A percentile compares a stretch with the other conserved stretches of the same genome.
Conservation (phyloP, 2,329 filamentous ascomycete species). For the Aureobasidium vineae region DNA sequence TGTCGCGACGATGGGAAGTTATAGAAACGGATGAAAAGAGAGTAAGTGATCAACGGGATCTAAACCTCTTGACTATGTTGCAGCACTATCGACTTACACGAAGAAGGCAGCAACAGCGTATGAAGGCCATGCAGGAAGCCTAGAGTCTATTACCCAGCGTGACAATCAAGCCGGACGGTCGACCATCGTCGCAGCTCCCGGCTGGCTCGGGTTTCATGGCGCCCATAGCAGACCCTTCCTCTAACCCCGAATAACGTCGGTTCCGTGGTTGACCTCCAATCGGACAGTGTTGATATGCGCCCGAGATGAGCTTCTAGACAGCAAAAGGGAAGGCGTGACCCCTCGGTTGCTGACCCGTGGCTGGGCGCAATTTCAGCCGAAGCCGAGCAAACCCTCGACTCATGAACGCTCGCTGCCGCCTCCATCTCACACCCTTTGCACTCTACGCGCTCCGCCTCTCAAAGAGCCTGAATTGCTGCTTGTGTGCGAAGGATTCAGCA, state of each 20-base stretch:
- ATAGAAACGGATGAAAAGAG: conserved; percentile 11
- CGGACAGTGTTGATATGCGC: conserved; percentile 1
- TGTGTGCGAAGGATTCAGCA: background rate
- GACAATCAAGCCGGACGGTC: conserved; percentile 22
- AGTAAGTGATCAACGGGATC: background rate
- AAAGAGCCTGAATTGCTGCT: background rate
- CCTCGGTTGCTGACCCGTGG: background rate
- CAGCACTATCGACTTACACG: conserved; percentile 12
- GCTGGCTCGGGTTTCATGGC: background rate
- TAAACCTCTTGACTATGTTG: conserved; percentile 9
- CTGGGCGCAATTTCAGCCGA: conserved; percentile 17
- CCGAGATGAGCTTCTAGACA: conserved; percentile 24
- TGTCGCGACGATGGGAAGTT: conserved; percentile 16
- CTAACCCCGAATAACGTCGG: conserved; percentile 3
- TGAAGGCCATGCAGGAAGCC: conserved; percentile 11
- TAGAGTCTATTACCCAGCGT: conserved; percentile 15
- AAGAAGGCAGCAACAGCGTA: conserved; percentile 10
- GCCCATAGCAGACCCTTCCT: conserved; percentile 10
- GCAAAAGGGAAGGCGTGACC: conserved; percentile 8
- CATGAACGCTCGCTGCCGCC: conserved; percentile 6
- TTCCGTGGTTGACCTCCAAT: conserved; percentile 14
- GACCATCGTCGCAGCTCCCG: conserved; percentile 15
- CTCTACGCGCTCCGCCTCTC: background rate
- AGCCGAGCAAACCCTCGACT: background rate
- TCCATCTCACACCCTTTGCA: background rate